Percentiles rank a stretch among this genome's conserved stretches.
Evolutionary conservation across 108 stramenopile genomes (phyloP).

Genomic region (Nitzschia sp.): DNA sequence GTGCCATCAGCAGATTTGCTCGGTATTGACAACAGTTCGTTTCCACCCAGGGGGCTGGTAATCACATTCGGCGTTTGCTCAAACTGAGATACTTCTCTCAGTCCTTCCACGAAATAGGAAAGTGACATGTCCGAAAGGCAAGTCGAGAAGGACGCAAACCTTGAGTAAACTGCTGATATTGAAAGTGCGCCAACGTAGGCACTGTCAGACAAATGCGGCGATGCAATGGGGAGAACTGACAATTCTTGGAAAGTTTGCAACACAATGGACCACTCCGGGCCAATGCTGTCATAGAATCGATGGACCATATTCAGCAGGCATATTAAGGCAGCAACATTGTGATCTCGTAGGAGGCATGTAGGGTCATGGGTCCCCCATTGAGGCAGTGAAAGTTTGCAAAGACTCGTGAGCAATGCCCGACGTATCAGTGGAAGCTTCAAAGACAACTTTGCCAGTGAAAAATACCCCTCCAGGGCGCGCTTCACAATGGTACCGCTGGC

Average conservation of each 20-base stretch:
- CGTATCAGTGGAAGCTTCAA: conserved; percentile 51
- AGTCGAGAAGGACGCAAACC: conserved; percentile 75
- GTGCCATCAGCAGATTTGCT: conserved; percentile 14
- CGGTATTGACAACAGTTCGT: conserved; percentile 6
- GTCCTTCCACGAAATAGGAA: conserved; percentile 45
- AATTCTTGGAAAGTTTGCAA: conserved; percentile 82
- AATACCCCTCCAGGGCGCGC: conserved; percentile 57
- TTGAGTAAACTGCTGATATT: conserved; percentile 61
- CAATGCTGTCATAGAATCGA: conserved; percentile 52
- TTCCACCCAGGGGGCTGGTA: conserved; percentile 14
- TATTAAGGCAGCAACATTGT: conserved; percentile 63
- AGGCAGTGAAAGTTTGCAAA: conserved; percentile 87
- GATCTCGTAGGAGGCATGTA: conserved; percentile 47
- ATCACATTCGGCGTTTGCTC: conserved; percentile 21
- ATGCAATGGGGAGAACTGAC: conserved; percentile 61
- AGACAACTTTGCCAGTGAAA: conserved; percentile 44
- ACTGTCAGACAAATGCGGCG: conserved; percentile 59
- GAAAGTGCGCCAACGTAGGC: conserved; percentile 51
- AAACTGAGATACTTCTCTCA: conserved; percentile 51
- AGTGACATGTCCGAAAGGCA: conserved; percentile 65
- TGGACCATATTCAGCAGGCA: conserved; percentile 72
- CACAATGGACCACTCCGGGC: conserved; percentile 74
- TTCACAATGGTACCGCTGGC: conserved; percentile 66
- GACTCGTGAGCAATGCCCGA: conserved; percentile 68
- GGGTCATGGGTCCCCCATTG: conserved; percentile 81